Evolutionary conservation across 139 green algal species (phyloP), one percentile per base, ranked within the genome.

Genomic region (Spirogloea muscicola): DNA sequence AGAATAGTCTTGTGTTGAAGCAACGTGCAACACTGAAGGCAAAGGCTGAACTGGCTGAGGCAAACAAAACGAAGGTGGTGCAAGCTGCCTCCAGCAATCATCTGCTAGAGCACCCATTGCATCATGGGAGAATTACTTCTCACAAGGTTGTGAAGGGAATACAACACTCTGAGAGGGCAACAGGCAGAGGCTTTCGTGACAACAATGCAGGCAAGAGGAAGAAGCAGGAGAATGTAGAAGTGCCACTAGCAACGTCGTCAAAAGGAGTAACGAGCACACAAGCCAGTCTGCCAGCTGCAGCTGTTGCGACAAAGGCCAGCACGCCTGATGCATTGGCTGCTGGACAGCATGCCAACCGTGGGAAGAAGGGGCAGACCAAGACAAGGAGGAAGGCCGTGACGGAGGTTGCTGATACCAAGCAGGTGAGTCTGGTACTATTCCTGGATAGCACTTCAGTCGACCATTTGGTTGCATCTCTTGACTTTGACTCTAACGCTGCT

Each of bases 291-390:
- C 33, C 13, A 18, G 31, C 18, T 18, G 57, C 36, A n/a, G 29
- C 13, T 16, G 13, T 16, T 13, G 18, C 16, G 13, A 18, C 33
- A 13, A 65, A 7, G 29, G 27, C 3, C n/a, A 27, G 7, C n/a
- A n/a, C n/a, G n/a, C n/a, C n/a, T n/a, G n/a, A n/a, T n/a, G 51
- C 38, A 42, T 16, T 67, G 67, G 9, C 21, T 18, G 38, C 44
- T 18, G 46, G 21, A 31, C 46, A 55, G 46, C 21, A 55, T 21
- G 46, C 21, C 21, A 21, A 55, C 21, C 21, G 21, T 21, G 46
- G 46, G 46, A 55, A 55, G 46, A 55, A 55, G 46, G 46, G 21
- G 46, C 21, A 55, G 46, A 55, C 21, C 46, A 13, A 65, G 57
- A n/a, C n/a, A n/a, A n/a, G n/a, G n/a, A n/a, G n/a, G n/a, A n/a